Percentiles rank a stretch among this genome's conserved stretches.
phyloP scores from a whole-genome alignment of 2,329 filamentous ascomycete species.

The Atkinsonella texensis region DNA sequence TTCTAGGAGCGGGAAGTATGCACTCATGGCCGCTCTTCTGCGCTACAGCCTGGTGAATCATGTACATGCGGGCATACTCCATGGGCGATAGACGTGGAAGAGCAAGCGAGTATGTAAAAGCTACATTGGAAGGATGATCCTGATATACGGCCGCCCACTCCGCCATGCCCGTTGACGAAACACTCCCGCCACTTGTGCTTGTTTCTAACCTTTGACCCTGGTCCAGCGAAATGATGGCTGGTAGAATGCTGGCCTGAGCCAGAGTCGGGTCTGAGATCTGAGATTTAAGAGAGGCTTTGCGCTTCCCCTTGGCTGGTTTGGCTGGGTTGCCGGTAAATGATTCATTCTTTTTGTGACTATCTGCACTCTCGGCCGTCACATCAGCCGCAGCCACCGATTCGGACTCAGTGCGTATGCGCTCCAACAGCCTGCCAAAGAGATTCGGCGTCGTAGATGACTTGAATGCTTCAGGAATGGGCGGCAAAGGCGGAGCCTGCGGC shows the following conservation, averaged over 20 bases:
- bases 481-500: conserved; percentile 16
- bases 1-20: conserved; percentile 17
- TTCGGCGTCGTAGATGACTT: conserved; percentile 13
- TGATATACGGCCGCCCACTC: background rate
- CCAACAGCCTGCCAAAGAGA: conserved; percentile 17
- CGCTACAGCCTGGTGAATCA: conserved; percentile 21
- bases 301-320: conserved; percentile 5
- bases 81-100: conserved; percentile 25
- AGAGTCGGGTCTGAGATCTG: conserved; percentile 15
- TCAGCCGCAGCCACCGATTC: conserved; percentile 6
- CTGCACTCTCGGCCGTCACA: background rate
- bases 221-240: background rate
- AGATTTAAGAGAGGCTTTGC: conserved; percentile 11
- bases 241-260: conserved; percentile 1
- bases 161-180: background rate
- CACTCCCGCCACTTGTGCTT: background rate
- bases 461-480: conserved; percentile 20
- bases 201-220: background rate
- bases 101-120: background rate
- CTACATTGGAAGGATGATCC: background rate
- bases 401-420: conserved; percentile 14
- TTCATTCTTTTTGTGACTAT: background rate
- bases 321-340: background rate
- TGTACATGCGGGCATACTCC: conserved; percentile 26
- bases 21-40: conserved; percentile 15